A percentile compares a stretch with the other conserved stretches of the same genome.
phyloP scores from a whole-genome alignment of 345 rosid genomes.

The Brassica incana region DNA sequence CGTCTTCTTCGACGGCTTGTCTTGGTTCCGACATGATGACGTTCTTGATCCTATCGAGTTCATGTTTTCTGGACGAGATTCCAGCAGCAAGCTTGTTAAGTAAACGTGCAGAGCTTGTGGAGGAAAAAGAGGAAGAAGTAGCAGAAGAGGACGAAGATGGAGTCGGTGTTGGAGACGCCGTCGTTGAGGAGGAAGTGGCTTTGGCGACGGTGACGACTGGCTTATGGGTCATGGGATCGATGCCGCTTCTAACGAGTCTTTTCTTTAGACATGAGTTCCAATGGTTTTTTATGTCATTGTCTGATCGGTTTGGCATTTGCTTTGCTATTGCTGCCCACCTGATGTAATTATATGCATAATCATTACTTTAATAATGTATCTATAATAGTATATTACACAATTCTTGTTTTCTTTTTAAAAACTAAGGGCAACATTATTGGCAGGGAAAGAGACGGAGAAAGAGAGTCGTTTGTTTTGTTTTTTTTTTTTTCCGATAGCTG shows the following conservation, averaged over 20 bases:
- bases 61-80: conserved; percentile 16
- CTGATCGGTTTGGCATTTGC: conserved; percentile 37
- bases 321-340: conserved; percentile 46
- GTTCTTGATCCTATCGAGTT: conserved; percentile 28
- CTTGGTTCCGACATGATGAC: conserved; percentile 28
- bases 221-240: conserved; percentile 36
- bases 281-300: conserved; percentile 42
- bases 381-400: neutral
- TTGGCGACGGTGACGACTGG: neutral
- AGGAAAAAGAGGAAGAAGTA: neutral
- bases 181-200: conserved; percentile 12
- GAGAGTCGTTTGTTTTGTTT: too few relatives aligned
- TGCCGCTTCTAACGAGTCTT: conserved; percentile 29
- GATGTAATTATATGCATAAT: neutral
- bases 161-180: conserved; percentile 14
- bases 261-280: conserved; percentile 43
- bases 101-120: conserved; percentile 16
- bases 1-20: conserved; percentile 6
- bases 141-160: neutral
- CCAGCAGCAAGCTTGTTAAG: conserved; percentile 38
- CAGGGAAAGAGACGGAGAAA: too few relatives aligned
- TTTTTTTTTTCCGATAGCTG: too few relatives aligned
- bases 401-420: too few relatives aligned
- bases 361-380: neutral
- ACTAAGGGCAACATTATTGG: too few relatives aligned